Evolutionary conservation across 176 grass and related monocot species (phyloP).

Genomic region (Oryza glaberrima): DNA sequence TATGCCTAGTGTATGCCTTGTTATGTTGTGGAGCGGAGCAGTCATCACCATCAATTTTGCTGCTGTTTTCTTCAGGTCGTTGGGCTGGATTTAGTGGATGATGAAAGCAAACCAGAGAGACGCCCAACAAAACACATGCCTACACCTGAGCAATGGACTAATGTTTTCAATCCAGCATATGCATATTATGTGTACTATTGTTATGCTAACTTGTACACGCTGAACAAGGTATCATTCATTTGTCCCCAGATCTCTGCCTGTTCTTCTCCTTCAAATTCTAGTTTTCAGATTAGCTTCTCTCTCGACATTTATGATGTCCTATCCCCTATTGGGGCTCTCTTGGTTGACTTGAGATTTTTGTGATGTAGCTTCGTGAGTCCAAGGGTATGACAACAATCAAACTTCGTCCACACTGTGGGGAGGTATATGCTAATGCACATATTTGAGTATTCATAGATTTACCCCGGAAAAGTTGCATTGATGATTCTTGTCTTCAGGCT

Average conservation of each 20-base stretch:
- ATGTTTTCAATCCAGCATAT: constrained; percentile 93
- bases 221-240: constrained; percentile 72
- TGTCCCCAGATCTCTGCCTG: background rate
- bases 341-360: constrained; percentile 46
- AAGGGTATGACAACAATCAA: constrained; percentile 95
- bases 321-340: constrained; percentile 2
- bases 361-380: constrained; percentile 74
- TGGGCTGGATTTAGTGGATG: constrained; percentile 97
- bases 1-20: background rate
- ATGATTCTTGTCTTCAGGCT: constrained; percentile 66
- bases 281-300: background rate
- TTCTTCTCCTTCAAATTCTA: background rate
- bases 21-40: background rate
- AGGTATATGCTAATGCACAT: constrained; percentile 51
- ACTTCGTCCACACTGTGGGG: constrained; percentile 91
- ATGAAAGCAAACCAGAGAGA: constrained; percentile 99
- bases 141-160: constrained; percentile 86
- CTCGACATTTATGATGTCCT: constrained; percentile 26
- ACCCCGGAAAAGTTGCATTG: constrained; percentile 19
- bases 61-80: constrained; percentile 65
- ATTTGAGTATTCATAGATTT: constrained; percentile 9
- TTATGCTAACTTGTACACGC: constrained; percentile 87
- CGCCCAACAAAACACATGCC: constrained; percentile 95
- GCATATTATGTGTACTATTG: constrained; percentile 97
- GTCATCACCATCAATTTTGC: background rate